Base-by-base conservation (phyloP, 805 yeast species). In the Cyberlindnera maritima region DNA sequence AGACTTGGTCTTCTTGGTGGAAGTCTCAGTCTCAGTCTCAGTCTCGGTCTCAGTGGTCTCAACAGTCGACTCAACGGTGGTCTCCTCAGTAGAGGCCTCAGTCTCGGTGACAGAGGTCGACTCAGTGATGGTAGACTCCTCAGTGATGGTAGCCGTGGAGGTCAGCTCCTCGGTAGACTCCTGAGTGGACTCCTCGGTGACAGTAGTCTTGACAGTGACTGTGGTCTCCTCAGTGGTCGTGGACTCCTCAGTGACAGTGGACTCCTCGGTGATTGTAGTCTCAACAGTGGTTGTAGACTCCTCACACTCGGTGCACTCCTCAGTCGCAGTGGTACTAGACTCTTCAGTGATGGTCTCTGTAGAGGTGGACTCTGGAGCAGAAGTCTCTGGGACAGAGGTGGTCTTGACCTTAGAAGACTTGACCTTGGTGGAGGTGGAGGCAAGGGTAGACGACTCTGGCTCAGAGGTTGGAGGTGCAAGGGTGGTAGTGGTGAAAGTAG, bases 191-290 rank as follows among this genome's bases (percentile, higher is more conserved):
- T n/a, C 18, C 41, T 28, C 36, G 26, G 40, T 37, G 20, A 26
- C 28, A 19, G 15, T 9, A 13, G 42, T 39, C 3, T 33, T 7
- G 11, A 10, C 33, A 17, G 33, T 38, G 23, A 17, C 23, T n/a
- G 48, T 44, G 33, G 18, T 18, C 2, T 36, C 36, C 44, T 39
- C 26, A 33, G 48, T 41, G 31, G 40, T 34, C 15, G 52, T 42
- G 13, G 26, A 14, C 5, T n/a, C 36, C 35, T 32, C 35, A 35
- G 41, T 34, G 31, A 36, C 21, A n/a, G 35, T 39, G 32, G 45
- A n/a, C 29, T 41, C 29, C 15, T 39, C 43, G 3, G 43, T 39
- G 15, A 15, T 18, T 11, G 41, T 26, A 7, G 14, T 18, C 25
- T 21, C n/a, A n/a, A n/a, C n/a, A n/a, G n/a, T n/a, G n/a, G n/a